Conservation (phyloP, 2,329 filamentous ascomycete genomes). For the Colletotrichum tofieldiae region DNA sequence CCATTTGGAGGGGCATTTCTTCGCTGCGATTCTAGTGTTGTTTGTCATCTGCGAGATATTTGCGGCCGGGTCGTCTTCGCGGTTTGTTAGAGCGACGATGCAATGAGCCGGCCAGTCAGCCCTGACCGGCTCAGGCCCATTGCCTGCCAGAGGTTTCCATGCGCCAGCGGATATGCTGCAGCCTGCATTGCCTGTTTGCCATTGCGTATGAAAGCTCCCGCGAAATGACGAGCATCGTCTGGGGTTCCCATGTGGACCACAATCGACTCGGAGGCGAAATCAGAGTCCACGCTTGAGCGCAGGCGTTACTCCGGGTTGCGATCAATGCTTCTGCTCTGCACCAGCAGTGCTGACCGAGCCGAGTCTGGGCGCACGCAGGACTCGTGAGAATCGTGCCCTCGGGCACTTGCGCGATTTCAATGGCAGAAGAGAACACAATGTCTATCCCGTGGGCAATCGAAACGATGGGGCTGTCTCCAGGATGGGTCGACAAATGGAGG, state of each 20-base stretch:
- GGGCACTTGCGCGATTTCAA: constrained; percentile 21
- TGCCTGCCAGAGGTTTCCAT: not conserved
- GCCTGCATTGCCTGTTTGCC: not conserved
- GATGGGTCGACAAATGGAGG: constrained; percentile 28
- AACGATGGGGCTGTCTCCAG: constrained; percentile 12
- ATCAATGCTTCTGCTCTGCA: not conserved
- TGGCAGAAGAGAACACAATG: constrained; percentile 7
- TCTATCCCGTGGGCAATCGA: constrained; percentile 4
- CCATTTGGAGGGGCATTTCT: not conserved
- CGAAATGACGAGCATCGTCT: constrained; percentile 21
- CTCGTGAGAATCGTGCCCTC: not conserved
- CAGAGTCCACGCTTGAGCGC: constrained; percentile 12
- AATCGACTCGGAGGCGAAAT: constrained; percentile 5
- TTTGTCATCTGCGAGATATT: constrained; percentile 12
- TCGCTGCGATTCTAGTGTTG: not conserved
- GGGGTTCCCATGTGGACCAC: constrained; percentile 13
- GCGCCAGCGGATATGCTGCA: not conserved
- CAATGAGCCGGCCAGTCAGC: not conserved
- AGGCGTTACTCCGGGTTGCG: no score
- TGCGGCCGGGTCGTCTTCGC: not conserved
- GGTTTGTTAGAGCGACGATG: constrained; percentile 21
- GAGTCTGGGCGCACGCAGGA: not conserved
- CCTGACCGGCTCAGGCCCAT: not conserved
- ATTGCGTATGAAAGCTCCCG: constrained; percentile 17
- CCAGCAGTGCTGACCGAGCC: not conserved